phyloP scores from a whole-genome alignment of 2,329 filamentous ascomycete species.

The Nemania abortiva region DNA sequence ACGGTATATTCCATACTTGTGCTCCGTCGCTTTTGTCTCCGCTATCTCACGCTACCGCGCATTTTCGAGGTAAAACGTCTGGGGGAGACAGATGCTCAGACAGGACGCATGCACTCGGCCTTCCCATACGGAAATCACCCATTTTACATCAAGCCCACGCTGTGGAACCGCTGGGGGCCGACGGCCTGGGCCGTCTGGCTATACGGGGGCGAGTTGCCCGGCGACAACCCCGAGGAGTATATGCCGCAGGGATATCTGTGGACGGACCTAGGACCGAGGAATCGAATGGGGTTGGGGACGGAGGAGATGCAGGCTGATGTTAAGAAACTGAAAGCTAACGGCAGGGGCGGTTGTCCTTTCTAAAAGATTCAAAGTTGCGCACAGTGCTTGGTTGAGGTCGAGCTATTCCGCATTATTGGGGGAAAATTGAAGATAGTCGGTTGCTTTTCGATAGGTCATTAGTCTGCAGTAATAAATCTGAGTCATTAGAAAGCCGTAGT shows the following conservation, averaged over 20 bases:
- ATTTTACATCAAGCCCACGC: constrained; percentile 71
- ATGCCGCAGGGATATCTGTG: constrained; percentile 65
- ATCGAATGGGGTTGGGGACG: constrained; percentile 64
- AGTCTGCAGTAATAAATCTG: background rate
- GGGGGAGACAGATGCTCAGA: constrained; percentile 63
- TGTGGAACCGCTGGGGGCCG: constrained; percentile 73
- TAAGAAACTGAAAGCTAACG: constrained; percentile 52
- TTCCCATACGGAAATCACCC: constrained; percentile 70
- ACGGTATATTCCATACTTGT: constrained; percentile 62
- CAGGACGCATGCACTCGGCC: constrained; percentile 63
- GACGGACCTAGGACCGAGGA: constrained; percentile 72
- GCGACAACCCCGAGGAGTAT: constrained; percentile 55
- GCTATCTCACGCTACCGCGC: constrained; percentile 72
- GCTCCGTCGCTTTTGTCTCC: constrained; percentile 66
- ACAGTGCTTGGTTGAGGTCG: too few relatives aligned
- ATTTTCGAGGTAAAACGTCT: constrained; percentile 56
- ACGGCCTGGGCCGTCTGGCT: constrained; percentile 61
- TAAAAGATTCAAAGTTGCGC: background rate
- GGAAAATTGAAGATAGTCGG: background rate
- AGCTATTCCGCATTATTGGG: too few relatives aligned
- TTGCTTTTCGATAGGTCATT: background rate
- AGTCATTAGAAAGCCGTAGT: background rate
- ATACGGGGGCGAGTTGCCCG: constrained; percentile 61
- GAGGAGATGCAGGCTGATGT: constrained; percentile 60
- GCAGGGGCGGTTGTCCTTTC: constrained; percentile 51